Evolutionary conservation across 2,329 filamentous ascomycete species (phyloP).

Genomic region (Dryadomyces quercus-mongolicae): DNA sequence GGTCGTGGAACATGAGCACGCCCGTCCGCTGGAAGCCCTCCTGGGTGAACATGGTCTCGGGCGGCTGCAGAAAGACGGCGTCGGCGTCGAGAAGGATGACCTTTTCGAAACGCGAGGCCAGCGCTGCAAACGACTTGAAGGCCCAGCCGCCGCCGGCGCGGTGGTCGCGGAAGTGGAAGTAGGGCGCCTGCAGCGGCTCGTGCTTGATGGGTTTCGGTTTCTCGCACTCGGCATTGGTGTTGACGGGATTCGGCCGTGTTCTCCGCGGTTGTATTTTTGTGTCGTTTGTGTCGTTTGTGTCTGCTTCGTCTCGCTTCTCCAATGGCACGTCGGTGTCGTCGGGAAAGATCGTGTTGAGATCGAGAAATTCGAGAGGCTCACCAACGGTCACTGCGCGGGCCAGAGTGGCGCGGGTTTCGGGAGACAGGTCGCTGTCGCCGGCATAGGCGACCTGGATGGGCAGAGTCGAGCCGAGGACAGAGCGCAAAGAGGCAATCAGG

Average conservation of each 20-base stretch:
- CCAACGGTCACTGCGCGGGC: neutral
- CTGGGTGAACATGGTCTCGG: constrained; percentile 1
- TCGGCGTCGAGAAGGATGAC: constrained; percentile 4
- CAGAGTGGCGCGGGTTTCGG: neutral
- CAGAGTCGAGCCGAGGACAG: neutral
- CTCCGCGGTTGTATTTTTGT: no score
- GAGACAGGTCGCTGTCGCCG: constrained; percentile 2
- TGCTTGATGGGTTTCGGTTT: neutral
- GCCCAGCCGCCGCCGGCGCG: constrained; percentile 2
- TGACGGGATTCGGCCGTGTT: no score
- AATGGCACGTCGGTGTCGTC: neutral
- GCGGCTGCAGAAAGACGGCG: constrained; percentile 3
- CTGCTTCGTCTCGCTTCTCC: neutral
- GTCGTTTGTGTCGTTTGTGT: no score
- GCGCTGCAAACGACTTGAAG: constrained; percentile 4
- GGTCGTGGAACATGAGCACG: constrained; percentile 3
- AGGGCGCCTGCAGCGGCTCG: neutral
- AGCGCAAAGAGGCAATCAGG: neutral
- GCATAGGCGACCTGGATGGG: constrained; percentile 4
- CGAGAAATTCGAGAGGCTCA: neutral
- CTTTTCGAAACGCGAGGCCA: constrained; percentile 3
- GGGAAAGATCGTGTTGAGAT: neutral
- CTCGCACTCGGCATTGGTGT: neutral
- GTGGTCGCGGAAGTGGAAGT: neutral
- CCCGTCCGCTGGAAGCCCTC: neutral